A percentile compares a stretch with the other conserved stretches of the same genome.
phyloP scores from a whole-genome alignment of 371 early-diverging fungal species.

The Smittium mucronatum region DNA sequence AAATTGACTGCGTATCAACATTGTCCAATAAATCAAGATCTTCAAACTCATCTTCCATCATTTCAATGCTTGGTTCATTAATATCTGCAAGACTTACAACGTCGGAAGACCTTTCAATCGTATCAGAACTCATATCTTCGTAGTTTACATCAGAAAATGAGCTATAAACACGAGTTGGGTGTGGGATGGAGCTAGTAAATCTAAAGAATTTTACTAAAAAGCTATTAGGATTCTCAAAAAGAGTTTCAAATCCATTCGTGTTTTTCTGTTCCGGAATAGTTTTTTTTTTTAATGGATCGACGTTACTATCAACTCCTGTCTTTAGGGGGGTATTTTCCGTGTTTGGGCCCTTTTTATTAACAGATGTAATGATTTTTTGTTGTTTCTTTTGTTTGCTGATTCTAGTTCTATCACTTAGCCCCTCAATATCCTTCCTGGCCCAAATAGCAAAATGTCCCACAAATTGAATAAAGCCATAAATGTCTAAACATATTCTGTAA shows the following conservation, averaged over 20 bases:
- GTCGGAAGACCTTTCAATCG: constrained; percentile 1
- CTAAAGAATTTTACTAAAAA: constrained; percentile 7
- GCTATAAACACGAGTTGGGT: not conserved
- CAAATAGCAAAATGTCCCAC: constrained; percentile 32
- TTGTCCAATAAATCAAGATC: not conserved
- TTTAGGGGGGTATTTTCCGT: not conserved
- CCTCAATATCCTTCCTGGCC: constrained; percentile 25
- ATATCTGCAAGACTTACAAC: no score
- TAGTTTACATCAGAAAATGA: not conserved
- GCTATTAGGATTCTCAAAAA: constrained; percentile 3
- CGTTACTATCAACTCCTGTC: no score
- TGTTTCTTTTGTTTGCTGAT: not conserved
- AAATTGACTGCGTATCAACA: constrained; percentile 1
- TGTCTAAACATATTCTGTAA: constrained; percentile 17
- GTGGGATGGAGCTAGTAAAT: constrained; percentile 8
- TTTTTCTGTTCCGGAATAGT: not conserved
- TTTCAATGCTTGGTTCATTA: not conserved
- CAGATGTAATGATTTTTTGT: not conserved
- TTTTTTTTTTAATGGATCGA: not conserved
- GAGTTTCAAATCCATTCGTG: not conserved
- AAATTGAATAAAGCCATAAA: constrained; percentile 28
- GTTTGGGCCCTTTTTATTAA: not conserved
- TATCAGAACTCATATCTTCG: not conserved
- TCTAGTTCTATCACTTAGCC: not conserved
- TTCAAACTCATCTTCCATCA: not conserved